Conservation (phyloP, 805 yeast species). For the Metschnikowia hibisci region DNA sequence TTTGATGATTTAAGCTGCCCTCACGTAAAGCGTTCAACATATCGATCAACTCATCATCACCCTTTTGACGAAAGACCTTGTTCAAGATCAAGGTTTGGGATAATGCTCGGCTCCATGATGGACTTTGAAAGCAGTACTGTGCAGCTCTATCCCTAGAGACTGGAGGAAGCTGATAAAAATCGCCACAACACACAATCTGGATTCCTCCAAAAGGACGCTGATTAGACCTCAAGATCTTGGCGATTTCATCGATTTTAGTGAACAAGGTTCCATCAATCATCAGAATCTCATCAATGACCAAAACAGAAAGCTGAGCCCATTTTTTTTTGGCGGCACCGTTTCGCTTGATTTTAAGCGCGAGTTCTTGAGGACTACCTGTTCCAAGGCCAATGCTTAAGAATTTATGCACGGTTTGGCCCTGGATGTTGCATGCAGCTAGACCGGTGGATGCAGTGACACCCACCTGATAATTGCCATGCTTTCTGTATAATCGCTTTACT, state of each 20-base stretch:
- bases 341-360: conserved; percentile 52
- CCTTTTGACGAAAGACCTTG: conserved; percentile 73
- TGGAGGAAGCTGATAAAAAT: conserved; percentile 80
- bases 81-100: conserved; percentile 53
- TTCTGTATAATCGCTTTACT: conserved; percentile 48
- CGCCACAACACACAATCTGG: conserved; percentile 74
- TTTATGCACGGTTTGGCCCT: conserved; percentile 74
- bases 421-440: conserved; percentile 75
- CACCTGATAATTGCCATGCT: conserved; percentile 43
- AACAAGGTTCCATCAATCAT: conserved; percentile 72
- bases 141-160: conserved; percentile 39
- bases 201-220: conserved; percentile 73
- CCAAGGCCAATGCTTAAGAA: conserved; percentile 79
- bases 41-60: conserved; percentile 62
- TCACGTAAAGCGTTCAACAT: conserved; percentile 74
- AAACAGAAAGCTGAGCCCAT: conserved; percentile 56
- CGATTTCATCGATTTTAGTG: conserved; percentile 61
- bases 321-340: conserved; percentile 46
- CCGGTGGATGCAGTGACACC: conserved; percentile 87
- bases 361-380: conserved; percentile 42
- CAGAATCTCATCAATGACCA: conserved; percentile 74
- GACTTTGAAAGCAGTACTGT: conserved; percentile 62
- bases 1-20: conserved; percentile 51
- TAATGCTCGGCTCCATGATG: conserved; percentile 58
- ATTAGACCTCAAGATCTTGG: conserved; percentile 43